phyloP scores from a whole-genome alignment of 176 grass and related monocot species.

The Metroxylon sagu region DNA sequence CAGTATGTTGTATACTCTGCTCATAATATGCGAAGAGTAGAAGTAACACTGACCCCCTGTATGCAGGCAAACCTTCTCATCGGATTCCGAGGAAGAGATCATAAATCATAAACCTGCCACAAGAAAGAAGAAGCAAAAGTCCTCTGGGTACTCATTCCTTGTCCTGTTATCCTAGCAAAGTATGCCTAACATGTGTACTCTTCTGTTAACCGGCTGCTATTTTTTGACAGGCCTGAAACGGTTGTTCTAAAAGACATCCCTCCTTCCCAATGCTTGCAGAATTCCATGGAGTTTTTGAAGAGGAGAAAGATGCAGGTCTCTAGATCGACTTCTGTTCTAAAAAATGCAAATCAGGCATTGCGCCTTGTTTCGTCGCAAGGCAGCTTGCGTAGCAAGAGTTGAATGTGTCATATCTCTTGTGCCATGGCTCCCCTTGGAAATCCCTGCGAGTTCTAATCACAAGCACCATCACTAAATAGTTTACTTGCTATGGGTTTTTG shows the following conservation, averaged over 20 bases:
- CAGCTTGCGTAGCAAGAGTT: conserved; percentile 20
- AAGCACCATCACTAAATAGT: too few relatives aligned
- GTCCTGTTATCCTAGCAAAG: conserved; percentile 1
- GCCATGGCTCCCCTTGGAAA: too few relatives aligned
- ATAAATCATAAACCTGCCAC: conserved; percentile 35
- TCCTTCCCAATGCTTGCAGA: conserved; percentile 36
- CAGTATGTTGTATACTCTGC: too few relatives aligned
- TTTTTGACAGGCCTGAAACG: conserved; percentile 62
- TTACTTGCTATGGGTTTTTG: too few relatives aligned
- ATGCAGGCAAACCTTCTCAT: conserved; percentile 68
- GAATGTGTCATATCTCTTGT: neutral
- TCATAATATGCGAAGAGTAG: too few relatives aligned
- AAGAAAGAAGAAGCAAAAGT: conserved; percentile 45
- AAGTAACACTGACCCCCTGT: neutral
- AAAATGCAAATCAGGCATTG: conserved; percentile 29
- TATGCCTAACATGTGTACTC: neutral
- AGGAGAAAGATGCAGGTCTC: conserved; percentile 45
- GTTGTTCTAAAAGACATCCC: conserved; percentile 65
- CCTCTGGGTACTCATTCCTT: conserved; percentile 43
- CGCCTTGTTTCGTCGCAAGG: conserved; percentile 29
- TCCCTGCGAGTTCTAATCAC: too few relatives aligned
- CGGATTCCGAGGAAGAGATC: conserved; percentile 81
- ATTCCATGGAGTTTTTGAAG: conserved; percentile 60
- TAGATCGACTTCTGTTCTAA: conserved; percentile 22
- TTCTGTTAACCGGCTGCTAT: conserved; percentile 1